phyloP scores from a whole-genome alignment of 108 stramenopile species.

The Pseudonitzschia multiseries region DNA sequence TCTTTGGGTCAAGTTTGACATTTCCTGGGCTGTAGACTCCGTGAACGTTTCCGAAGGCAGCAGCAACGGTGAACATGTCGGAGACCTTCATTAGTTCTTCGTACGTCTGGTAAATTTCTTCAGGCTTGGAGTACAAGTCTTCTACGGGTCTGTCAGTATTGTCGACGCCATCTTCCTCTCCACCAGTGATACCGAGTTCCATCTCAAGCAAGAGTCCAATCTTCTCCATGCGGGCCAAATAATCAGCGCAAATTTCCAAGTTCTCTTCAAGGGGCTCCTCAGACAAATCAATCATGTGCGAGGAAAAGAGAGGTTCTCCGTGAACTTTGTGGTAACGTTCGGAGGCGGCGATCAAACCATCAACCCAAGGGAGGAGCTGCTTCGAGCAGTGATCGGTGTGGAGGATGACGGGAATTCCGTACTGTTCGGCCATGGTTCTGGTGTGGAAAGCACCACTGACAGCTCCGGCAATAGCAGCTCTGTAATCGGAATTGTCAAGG shows the following conservation, averaged over 20 bases:
- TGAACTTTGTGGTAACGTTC: conserved; percentile 75
- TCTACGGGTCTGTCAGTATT: conserved; percentile 79
- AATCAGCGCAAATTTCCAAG: conserved; percentile 86
- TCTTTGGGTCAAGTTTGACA: conserved; percentile 87
- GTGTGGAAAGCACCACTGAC: conserved; percentile 92
- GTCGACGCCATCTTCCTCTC: conserved; percentile 95
- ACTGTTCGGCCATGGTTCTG: conserved; percentile 91
- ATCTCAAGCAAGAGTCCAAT: conserved; percentile 87
- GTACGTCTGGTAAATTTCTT: conserved; percentile 83
- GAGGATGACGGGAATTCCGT: conserved; percentile 93
- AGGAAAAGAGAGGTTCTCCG: conserved; percentile 92
- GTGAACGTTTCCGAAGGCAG: conserved; percentile 94
- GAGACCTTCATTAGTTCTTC: conserved; percentile 64
- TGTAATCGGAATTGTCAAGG: conserved; percentile 78
- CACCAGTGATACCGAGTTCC: conserved; percentile 95
- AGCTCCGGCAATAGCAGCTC: conserved; percentile 86
- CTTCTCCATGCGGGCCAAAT: conserved; percentile 80
- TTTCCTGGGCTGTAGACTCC: conserved; percentile 94
- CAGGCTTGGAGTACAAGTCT: conserved; percentile 92
- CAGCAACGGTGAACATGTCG: conserved; percentile 88
- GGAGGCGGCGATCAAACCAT: conserved; percentile 81
- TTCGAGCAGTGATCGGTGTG: conserved; percentile 95
- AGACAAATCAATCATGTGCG: conserved; percentile 95
- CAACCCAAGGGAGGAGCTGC: conserved; percentile 91
- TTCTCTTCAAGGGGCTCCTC: conserved; percentile 94